A percentile compares a stretch with the other conserved stretches of the same genome.
phyloP scores from a whole-genome alignment of 495 filamentous ascomycete species.

The Penicillium steckii region DNA sequence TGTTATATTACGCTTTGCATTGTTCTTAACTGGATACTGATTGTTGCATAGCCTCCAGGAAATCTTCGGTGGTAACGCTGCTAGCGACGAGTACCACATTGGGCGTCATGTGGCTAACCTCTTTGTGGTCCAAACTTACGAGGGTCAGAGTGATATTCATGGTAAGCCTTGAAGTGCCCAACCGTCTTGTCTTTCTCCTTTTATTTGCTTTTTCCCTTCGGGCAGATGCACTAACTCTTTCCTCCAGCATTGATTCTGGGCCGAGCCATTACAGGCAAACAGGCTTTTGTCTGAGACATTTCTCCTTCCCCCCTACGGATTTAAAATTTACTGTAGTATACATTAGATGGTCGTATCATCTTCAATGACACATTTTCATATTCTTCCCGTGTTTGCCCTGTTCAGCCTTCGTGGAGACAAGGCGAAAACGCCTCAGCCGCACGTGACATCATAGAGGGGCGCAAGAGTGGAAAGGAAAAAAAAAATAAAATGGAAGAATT shows the following conservation, averaged over 20 bases:
- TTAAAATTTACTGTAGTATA: neutral
- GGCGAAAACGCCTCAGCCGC: conserved; percentile 23
- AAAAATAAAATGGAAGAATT: neutral
- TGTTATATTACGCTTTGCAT: too few species aligned
- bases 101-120: conserved; percentile 94
- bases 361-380: too few species aligned
- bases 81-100: conserved; percentile 94
- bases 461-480: neutral
- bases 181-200: conserved; percentile 2
- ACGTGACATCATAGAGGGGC: conserved; percentile 37
- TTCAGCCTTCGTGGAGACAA: conserved; percentile 15
- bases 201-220: conserved; percentile 1
- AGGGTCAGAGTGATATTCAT: conserved; percentile 96
- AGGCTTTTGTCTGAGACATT: conserved; percentile 60
- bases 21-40: conserved; percentile 6
- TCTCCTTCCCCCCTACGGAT: neutral
- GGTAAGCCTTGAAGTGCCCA: conserved; percentile 54
- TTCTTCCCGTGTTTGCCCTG: too few species aligned
- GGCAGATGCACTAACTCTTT: neutral
- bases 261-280: conserved; percentile 67
- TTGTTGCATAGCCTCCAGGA: conserved; percentile 68
- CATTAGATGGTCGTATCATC: too few species aligned
- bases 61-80: conserved; percentile 94
- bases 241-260: conserved; percentile 62
- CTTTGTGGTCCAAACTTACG: conserved; percentile 97